These are phyloP conservation scores for Tylopilus intermedius DNA, from an alignment of 768 basidiomycete species.

Conservation along the genomic window DNA sequence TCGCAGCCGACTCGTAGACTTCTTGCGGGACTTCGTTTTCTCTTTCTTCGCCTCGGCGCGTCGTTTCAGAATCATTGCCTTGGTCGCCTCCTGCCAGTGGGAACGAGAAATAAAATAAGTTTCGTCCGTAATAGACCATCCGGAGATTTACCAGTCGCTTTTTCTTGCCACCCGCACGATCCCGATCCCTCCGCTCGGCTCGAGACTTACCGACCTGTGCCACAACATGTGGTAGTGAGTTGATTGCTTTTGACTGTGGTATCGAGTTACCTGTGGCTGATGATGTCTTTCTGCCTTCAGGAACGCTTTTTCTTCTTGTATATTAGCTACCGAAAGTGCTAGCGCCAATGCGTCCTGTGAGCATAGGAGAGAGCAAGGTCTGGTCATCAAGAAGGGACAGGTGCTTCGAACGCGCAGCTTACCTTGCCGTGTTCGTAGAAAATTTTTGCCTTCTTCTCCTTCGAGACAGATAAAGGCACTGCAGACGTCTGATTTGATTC, in stretches of 20 bases:
- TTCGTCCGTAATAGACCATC: slow-evolving; percentile 6
- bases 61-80: slow-evolving; percentile 34
- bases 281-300: slow-evolving; percentile 38
- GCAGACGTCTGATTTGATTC: slow-evolving; percentile 22
- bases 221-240: slow-evolving; percentile 13
- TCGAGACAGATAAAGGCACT: slow-evolving; percentile 22
- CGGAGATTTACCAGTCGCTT: slow-evolving; percentile 35
- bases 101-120: slow-evolving; percentile 12
- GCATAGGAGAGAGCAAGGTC: slow-evolving; percentile 13
- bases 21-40: slow-evolving; percentile 33
- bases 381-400: slow-evolving; percentile 18
- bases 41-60: slow-evolving; percentile 37
- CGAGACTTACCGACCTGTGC: slow-evolving; percentile 28
- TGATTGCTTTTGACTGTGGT: slow-evolving; percentile 12
- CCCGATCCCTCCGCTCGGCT: slow-evolving; percentile 24
- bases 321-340: slow-evolving; percentile 43
- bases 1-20: slow-evolving; percentile 13
- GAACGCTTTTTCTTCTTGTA: slow-evolving; percentile 42
- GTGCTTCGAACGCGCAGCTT: slow-evolving; percentile 14
- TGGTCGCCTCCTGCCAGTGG: slow-evolving; percentile 38
- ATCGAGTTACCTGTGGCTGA: slow-evolving; percentile 33
- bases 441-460: slow-evolving; percentile 25
- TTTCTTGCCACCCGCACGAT: slow-evolving; percentile 29
- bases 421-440: slow-evolving; percentile 33
- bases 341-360: slow-evolving; percentile 43